Evolutionary conservation across 192 early-diverging fungal genomes (phyloP).

Genomic region (Allomyces macrogynus): DNA sequence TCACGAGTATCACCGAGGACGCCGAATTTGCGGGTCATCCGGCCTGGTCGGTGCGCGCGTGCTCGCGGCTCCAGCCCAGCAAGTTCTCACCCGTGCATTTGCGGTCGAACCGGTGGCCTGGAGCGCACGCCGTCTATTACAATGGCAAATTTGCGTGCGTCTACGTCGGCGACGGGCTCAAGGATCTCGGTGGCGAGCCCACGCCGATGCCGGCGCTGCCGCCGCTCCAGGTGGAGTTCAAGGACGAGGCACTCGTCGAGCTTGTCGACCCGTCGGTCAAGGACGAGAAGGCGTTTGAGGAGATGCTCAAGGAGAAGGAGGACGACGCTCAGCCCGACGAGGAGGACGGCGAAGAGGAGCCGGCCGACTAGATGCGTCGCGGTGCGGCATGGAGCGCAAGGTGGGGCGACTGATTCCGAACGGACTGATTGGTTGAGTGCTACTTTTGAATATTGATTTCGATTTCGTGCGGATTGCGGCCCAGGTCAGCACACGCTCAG

Average conservation of each 20-base stretch:
- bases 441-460: too few relatives aligned
- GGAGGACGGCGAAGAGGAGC: conserved; percentile 20
- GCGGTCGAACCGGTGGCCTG: conserved; percentile 34
- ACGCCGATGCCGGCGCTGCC: conserved; percentile 20
- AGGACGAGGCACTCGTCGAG: conserved; percentile 16
- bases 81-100: conserved; percentile 34
- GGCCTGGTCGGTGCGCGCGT: conserved; percentile 21
- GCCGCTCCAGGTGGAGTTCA: conserved; percentile 26
- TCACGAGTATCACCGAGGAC: conserved; percentile 20
- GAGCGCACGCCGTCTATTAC: conserved; percentile 28
- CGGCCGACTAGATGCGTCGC: too few relatives aligned
- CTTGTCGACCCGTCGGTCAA: conserved; percentile 37
- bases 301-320: conserved; percentile 22
- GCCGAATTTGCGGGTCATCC: conserved; percentile 25
- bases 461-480: too few relatives aligned
- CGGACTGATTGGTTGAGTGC: too few relatives aligned
- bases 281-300: conserved; percentile 30
- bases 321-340: conserved; percentile 20
- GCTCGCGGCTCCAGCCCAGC: conserved; percentile 16
- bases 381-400: too few relatives aligned
- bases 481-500: too few relatives aligned
- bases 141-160: conserved; percentile 40
- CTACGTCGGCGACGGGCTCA: conserved; percentile 38
- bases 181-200: conserved; percentile 11
- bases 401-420: too few relatives aligned